phyloP scores from a whole-genome alignment of 805 yeast genomes.

The Candida awuae region DNA sequence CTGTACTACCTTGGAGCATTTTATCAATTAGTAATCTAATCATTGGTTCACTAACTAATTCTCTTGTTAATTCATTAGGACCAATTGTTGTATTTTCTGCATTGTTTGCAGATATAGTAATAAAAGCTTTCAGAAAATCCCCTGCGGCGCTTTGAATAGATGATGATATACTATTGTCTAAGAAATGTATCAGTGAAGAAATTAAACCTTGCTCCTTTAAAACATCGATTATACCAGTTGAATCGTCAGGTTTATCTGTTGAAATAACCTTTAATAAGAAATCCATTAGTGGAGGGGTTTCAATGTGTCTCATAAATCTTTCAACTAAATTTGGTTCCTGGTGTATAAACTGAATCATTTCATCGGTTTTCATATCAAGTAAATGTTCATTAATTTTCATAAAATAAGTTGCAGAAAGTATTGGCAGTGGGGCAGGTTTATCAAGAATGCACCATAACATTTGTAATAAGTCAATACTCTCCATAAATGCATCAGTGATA shows the following conservation, averaged over 20 bases:
- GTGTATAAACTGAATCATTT: conserved; percentile 63
- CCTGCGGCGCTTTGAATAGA: conserved; percentile 89
- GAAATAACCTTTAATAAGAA: conserved; percentile 81
- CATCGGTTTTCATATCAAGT: conserved; percentile 80
- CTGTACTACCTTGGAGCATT: conserved; percentile 79
- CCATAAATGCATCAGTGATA: conserved; percentile 82
- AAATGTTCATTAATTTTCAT: conserved; percentile 88
- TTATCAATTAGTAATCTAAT: conserved; percentile 60
- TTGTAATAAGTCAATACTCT: conserved; percentile 53
- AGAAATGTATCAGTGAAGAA: conserved; percentile 58
- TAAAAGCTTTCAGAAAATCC: conserved; percentile 88
- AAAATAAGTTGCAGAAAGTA: conserved; percentile 76
- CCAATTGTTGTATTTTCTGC: conserved; percentile 90
- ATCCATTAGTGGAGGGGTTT: conserved; percentile 92
- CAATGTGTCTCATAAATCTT: conserved; percentile 76
- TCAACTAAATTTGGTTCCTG: conserved; percentile 65
- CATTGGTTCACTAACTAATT: conserved; percentile 70
- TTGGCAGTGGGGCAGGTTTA: conserved; percentile 55
- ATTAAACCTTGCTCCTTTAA: conserved; percentile 68
- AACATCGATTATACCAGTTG: conserved; percentile 78
- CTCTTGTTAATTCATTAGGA: conserved; percentile 89
- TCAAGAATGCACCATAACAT: conserved; percentile 78
- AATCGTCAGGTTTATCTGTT: conserved; percentile 83
- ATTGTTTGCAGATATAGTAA: conserved; percentile 88
- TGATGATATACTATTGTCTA: conserved; percentile 60